Base-by-base conservation (phyloP, 1,284 basidiomycete genomes). In the Ustilago xerochloae region DNA sequence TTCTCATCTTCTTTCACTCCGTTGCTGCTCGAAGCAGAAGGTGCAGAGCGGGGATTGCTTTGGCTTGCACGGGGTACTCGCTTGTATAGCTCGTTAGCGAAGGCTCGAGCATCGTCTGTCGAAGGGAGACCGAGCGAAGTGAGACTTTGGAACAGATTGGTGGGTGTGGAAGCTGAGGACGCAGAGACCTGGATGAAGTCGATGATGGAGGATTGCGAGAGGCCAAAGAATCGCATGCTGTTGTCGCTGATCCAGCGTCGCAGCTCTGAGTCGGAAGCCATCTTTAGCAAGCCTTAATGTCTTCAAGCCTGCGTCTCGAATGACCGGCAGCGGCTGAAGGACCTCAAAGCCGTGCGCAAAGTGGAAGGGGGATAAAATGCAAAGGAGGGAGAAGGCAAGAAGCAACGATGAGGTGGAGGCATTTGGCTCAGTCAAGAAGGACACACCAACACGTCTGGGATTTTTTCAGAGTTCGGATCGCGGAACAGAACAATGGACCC, bases 91-190 rank as follows among this genome's bases (percentile, higher is more conserved):
- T 94, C 89, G 50, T 87, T 87, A 33, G 91, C 90, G 84, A 97
- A 98, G 13, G 87, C 83, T 83, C 93, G 91, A 0, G 92, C 90
- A 58, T 92, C 91, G 7, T 91, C 83, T 3, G 90, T 91, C 78
- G 92, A 89, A 50, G 92, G 91, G 36, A 98, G 88, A 66, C 95
- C 94, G 58, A 90, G 90, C 29, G 88, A 87, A 65, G 91, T 87
- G 41, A 98, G 90, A 6, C 90, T 87, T 28, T 88, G 78, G 82
- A 93, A 93, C 36, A 97, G 88, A 41, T 89, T 88, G 35, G 92
- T 90, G 10, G 92, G 88, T 7, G 91, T 90, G 84, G 94, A 94
- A 57, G 93, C 89, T 38, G 91, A 90, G 6, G 91, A 89, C 16
- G 94, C 94, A 1, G 76, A 79, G 6, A 79, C 76, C 33, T 73